Conservation (phyloP, 179 eudicot genomes). For the Drosera spatulata region DNA sequence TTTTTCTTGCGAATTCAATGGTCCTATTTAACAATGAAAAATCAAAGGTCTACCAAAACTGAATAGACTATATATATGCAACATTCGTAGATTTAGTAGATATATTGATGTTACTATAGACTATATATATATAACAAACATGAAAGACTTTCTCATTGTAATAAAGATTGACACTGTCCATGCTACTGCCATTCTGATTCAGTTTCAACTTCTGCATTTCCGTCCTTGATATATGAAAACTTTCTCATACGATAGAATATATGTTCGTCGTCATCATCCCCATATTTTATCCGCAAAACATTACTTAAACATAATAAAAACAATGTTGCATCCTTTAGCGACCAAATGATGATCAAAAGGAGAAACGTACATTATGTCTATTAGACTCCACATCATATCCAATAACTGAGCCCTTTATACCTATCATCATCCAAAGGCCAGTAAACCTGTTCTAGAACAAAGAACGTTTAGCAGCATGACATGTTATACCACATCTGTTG, state of each 20-base stretch:
- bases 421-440: constrained; percentile 95
- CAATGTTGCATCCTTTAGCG: background rate
- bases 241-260: constrained; percentile 49
- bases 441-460: constrained; percentile 48
- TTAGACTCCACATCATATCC: constrained; percentile 40
- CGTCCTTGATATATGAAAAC: constrained; percentile 46
- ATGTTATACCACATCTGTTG: background rate
- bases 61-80: too few relatives aligned
- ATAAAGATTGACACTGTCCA: constrained; percentile 46
- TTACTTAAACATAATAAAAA: background rate
- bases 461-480: background rate
- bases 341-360: constrained; percentile 3
- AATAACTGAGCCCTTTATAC: constrained; percentile 50
- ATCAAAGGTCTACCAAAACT: too few relatives aligned
- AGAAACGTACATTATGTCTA: constrained; percentile 48
- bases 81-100: too few relatives aligned
- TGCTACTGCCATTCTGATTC: constrained; percentile 25
- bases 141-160: constrained; percentile 26
- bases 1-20: too few relatives aligned
- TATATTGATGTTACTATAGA: too few relatives aligned
- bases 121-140: too few relatives aligned
- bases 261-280: constrained; percentile 72
- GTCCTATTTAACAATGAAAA: too few relatives aligned
- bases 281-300: constrained; percentile 52
- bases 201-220: constrained; percentile 52